A percentile compares a stretch with the other conserved stretches of the same genome.
phyloP scores from a whole-genome alignment of 1,139 yeast species.

The Debaryomyces sp. region DNA sequence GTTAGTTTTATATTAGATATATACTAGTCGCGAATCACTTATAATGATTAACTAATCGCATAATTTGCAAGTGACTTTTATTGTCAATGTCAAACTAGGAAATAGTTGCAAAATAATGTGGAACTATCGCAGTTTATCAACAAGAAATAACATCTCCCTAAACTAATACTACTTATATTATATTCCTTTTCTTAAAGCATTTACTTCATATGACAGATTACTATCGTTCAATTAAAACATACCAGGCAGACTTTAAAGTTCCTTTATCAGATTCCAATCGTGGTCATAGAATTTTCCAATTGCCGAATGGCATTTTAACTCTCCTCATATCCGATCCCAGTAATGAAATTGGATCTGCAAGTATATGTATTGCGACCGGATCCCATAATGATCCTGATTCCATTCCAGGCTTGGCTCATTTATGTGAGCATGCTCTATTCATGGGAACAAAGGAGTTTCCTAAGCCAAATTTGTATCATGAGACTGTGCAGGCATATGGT shows the following conservation, averaged over 20 bases:
- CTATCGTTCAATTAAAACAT: slow-evolving; percentile 16
- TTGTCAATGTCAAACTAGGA: not conserved
- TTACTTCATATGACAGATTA: not conserved
- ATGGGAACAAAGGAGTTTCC: slow-evolving; percentile 61
- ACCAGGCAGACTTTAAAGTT: slow-evolving; percentile 25
- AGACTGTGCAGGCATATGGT: slow-evolving; percentile 45
- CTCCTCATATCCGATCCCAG: slow-evolving; percentile 62
- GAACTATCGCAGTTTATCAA: not conserved
- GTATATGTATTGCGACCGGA: slow-evolving; percentile 61
- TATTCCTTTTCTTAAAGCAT: not conserved
- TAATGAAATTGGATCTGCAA: slow-evolving; percentile 42
- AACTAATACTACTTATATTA: not conserved
- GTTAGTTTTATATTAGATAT: too few relatives aligned
- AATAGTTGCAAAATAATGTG: slow-evolving; percentile 3
- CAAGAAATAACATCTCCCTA: not conserved
- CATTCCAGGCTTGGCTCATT: slow-evolving; percentile 67
- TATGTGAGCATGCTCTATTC: slow-evolving; percentile 71
- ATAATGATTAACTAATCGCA: too few relatives aligned
- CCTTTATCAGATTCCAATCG: slow-evolving; percentile 37
- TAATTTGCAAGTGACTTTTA: not conserved
- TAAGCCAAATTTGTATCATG: slow-evolving; percentile 46
- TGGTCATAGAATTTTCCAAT: slow-evolving; percentile 42
- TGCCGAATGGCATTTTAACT: slow-evolving; percentile 55
- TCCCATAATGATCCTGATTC: slow-evolving; percentile 62
- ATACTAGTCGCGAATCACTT: too few relatives aligned